Conservation (phyloP, 2,329 filamentous ascomycete genomes). For the Colletotrichum costaricense region DNA sequence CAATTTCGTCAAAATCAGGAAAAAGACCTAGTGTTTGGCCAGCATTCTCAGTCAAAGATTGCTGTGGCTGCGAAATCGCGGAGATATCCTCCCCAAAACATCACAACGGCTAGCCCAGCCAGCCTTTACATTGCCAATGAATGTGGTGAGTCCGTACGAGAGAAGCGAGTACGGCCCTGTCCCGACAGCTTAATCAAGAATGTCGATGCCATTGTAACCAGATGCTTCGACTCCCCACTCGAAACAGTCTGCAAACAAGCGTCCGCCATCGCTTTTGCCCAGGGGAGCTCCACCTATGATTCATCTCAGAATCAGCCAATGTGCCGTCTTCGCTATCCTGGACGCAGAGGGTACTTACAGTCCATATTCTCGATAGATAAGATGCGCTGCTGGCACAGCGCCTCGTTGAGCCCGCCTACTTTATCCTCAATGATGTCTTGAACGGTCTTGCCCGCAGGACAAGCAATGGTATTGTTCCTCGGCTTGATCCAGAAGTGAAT, state of each 20-base stretch:
- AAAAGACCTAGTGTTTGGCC: background rate
- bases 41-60: background rate
- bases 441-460: background rate
- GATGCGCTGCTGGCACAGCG: background rate
- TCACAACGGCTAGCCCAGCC: background rate
- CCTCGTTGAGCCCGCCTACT: background rate
- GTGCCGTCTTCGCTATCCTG: background rate
- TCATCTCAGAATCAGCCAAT: background rate
- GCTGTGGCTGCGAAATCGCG: background rate
- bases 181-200: background rate
- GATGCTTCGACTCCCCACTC: slow-evolving; percentile 32
- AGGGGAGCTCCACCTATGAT: slow-evolving; percentile 3
- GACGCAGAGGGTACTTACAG: slow-evolving; percentile 2
- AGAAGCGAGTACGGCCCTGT: background rate
- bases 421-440: background rate
- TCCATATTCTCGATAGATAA: slow-evolving; percentile 1
- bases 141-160: background rate
- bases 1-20: background rate
- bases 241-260: slow-evolving; percentile 25
- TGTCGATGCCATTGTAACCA: slow-evolving; percentile 15
- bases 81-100: background rate
- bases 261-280: background rate
- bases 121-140: background rate
- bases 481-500: slow-evolving; percentile 25
- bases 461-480: background rate